Conservation (phyloP, 495 filamentous ascomycete species). For the Aspergillus baeticus region DNA sequence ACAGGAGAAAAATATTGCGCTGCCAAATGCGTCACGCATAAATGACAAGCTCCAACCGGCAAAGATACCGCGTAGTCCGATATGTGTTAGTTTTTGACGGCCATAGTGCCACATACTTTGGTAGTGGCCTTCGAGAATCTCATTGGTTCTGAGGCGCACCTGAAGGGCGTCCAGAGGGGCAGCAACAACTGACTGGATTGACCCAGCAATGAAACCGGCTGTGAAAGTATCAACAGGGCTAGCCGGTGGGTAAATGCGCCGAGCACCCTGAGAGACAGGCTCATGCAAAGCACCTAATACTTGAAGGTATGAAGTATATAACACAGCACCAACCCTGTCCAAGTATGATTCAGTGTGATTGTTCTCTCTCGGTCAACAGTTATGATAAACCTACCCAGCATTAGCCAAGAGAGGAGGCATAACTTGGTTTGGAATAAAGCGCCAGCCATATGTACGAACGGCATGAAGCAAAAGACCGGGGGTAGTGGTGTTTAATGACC, state of each 20-base stretch:
- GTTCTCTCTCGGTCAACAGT: not conserved
- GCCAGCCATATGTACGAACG: conserved; percentile 77
- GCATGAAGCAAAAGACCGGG: conserved; percentile 79
- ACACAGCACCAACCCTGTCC: conserved; percentile 70
- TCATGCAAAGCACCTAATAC: conserved; percentile 70
- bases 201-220: conserved; percentile 75
- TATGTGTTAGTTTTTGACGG: conserved; percentile 68
- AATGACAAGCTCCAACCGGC: conserved; percentile 79
- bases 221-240: conserved; percentile 62
- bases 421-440: conserved; percentile 83
- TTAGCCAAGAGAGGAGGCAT: conserved; percentile 85
- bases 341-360: conserved; percentile 3
- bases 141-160: conserved; percentile 69
- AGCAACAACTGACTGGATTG: conserved; percentile 75
- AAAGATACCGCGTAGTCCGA: conserved; percentile 78
- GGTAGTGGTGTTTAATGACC: conserved; percentile 73
- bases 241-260: conserved; percentile 75
- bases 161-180: conserved; percentile 89
- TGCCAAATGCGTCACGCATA: conserved; percentile 77
- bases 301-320: conserved; percentile 88
- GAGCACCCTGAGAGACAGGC: conserved; percentile 64
- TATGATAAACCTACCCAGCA: conserved; percentile 48
- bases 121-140: conserved; percentile 66
- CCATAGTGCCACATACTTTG: conserved; percentile 83
- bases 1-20: conserved; percentile 77